These are phyloP conservation scores for Penicillium psychrofluorescens DNA, from an alignment of 495 filamentous ascomycete species.

Conservation along the genomic window DNA sequence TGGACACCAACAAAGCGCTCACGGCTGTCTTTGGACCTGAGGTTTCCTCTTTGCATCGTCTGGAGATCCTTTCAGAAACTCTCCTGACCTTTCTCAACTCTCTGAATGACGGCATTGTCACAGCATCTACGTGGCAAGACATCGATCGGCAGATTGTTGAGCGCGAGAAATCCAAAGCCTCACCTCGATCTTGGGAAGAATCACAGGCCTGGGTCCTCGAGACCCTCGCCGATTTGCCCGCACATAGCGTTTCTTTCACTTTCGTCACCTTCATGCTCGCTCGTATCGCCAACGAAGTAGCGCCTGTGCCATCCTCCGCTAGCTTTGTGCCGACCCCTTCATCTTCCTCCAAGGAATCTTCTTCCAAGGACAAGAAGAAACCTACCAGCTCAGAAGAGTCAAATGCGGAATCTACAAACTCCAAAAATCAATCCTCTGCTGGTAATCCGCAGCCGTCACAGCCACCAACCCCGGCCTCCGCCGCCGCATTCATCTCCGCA, in stretches of 20 bases:
- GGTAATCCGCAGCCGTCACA: background rate
- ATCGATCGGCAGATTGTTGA: constrained; percentile 56
- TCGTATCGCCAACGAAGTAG: constrained; percentile 40
- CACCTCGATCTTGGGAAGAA: constrained; percentile 48
- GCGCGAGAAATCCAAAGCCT: constrained; percentile 41
- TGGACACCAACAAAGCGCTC: constrained; percentile 61
- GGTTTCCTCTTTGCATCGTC: constrained; percentile 48
- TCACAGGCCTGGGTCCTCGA: constrained; percentile 65
- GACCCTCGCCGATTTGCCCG: constrained; percentile 59
- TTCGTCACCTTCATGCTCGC: constrained; percentile 75
- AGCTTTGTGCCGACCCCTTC: background rate
- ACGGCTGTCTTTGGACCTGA: constrained; percentile 51
- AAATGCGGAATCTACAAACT: constrained; percentile 1
- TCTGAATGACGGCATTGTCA: constrained; percentile 70
- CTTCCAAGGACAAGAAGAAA: background rate
- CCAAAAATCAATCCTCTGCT: constrained; percentile 2
- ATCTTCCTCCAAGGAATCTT: background rate
- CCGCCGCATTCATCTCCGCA: constrained; percentile 24
- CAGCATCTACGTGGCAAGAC: constrained; percentile 56
- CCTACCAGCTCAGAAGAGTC: constrained; percentile 1
- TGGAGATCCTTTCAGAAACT: constrained; percentile 63
- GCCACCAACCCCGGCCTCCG: constrained; percentile 17
- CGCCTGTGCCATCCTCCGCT: constrained; percentile 21
- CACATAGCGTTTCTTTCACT: constrained; percentile 78
- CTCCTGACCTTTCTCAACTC: constrained; percentile 64